A percentile compares a stretch with the other conserved stretches of the same genome.
phyloP scores from a whole-genome alignment of 1,139 yeast species.

The Nakaseomyces delphensis region DNA sequence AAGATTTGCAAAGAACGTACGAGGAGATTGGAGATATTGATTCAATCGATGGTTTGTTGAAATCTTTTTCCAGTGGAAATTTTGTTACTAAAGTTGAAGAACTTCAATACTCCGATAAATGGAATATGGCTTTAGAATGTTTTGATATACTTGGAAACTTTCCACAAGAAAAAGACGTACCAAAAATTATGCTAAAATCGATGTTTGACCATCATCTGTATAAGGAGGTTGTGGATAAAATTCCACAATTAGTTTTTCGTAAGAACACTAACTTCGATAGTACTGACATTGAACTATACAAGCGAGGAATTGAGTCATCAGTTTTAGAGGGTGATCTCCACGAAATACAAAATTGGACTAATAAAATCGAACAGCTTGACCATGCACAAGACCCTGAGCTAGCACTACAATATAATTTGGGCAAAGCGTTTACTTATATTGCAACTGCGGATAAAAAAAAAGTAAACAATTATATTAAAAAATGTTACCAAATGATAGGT shows the following conservation, averaged over 20 bases:
- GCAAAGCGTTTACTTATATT: slow-evolving; percentile 48
- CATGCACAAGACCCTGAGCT: slow-evolving; percentile 44
- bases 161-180: slow-evolving; percentile 26
- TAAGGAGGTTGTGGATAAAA: slow-evolving; percentile 37
- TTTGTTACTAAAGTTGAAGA: slow-evolving; percentile 66
- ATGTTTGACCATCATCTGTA: slow-evolving; percentile 52
- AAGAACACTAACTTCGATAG: slow-evolving; percentile 21
- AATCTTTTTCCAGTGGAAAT: slow-evolving; percentile 60
- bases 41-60: slow-evolving; percentile 77
- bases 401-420: slow-evolving; percentile 56
- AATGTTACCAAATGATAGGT: slow-evolving; percentile 52
- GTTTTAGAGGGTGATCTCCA: slow-evolving; percentile 52
- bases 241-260: slow-evolving; percentile 21
- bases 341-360: slow-evolving; percentile 51
- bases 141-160: slow-evolving; percentile 56
- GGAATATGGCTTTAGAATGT: slow-evolving; percentile 85
- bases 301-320: slow-evolving; percentile 68
- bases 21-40: slow-evolving; percentile 85
- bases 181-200: slow-evolving; percentile 41
- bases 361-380: slow-evolving; percentile 35
- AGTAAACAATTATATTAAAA: slow-evolving; percentile 38
- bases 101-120: slow-evolving; percentile 76
- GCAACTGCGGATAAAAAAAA: slow-evolving; percentile 29
- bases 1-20: slow-evolving; percentile 66
- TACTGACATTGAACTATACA: slow-evolving; percentile 44